Percentiles rank a stretch among this genome's conserved stretches.
These are phyloP conservation scores for Mycena venus DNA, from an alignment of 768 basidiomycete species.

Conservation along the genomic window DNA sequence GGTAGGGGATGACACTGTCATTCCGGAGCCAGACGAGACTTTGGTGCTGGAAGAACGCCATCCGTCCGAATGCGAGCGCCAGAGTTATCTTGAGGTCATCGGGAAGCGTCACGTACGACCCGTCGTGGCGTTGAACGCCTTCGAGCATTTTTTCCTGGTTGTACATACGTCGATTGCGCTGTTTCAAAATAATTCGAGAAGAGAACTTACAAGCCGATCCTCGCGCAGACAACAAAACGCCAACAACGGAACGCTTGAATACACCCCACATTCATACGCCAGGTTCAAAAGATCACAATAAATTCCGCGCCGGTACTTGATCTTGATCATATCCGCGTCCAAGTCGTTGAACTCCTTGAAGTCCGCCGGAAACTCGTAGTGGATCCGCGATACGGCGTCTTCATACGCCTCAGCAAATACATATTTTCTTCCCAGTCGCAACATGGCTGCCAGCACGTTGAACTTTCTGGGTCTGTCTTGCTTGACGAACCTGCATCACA, in stretches of 20 bases:
- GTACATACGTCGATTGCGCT: neutral
- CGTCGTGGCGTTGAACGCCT: conserved; percentile 8
- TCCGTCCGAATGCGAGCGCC: conserved; percentile 8
- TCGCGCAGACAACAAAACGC: conserved; percentile 14
- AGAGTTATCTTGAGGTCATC: conserved; percentile 5
- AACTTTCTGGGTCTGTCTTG: neutral
- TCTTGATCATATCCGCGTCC: conserved; percentile 1
- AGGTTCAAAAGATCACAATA: conserved; percentile 18
- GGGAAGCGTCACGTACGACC: neutral
- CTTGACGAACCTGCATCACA: neutral
- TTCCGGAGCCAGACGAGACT: neutral
- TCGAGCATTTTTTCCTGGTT: neutral
- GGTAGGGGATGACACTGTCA: neutral
- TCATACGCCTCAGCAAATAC: neutral
- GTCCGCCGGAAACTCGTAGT: conserved; percentile 18
- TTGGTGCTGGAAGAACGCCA: conserved; percentile 10
- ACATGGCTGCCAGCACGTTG: conserved; percentile 5
- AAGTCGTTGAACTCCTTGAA: conserved; percentile 3
- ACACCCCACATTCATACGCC: conserved; percentile 11
- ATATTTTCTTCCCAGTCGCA: conserved; percentile 29
- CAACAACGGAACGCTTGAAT: conserved; percentile 4
- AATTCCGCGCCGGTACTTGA: neutral
- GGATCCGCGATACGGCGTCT: conserved; percentile 14
- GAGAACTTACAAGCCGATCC: neutral
- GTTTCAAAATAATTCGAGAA: neutral